These are phyloP conservation scores for Ophiocordyceps camponoti-leonardi DNA, from an alignment of 2,329 filamentous ascomycete genomes.

Conservation along the genomic window DNA sequence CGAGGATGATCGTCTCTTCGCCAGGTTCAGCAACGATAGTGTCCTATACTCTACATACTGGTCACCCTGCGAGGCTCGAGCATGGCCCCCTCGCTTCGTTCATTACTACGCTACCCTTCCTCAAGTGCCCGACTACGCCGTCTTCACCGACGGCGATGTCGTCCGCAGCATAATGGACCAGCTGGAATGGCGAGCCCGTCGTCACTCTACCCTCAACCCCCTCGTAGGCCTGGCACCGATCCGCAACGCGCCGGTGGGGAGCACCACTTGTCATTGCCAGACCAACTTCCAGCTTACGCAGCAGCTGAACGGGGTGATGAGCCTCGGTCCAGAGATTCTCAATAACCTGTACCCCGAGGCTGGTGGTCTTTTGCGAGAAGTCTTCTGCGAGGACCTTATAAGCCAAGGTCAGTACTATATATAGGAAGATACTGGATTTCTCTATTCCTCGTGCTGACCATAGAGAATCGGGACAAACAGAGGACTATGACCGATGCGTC, in stretches of 20 bases:
- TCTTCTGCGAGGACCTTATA: not conserved
- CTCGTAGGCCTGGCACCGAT: not conserved
- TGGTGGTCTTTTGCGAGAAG: not conserved
- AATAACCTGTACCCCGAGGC: not conserved
- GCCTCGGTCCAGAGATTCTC: not conserved
- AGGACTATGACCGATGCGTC: not conserved
- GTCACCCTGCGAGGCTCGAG: not conserved
- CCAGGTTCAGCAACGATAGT: not conserved
- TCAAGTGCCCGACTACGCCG: not conserved
- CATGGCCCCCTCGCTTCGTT: not conserved
- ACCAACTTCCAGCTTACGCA: not conserved
- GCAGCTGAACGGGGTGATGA: not conserved
- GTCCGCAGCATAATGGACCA: not conserved
- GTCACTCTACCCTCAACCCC: not conserved
- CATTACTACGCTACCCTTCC: not conserved
- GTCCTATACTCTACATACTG: not conserved
- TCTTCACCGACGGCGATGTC: not conserved
- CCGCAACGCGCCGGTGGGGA: not conserved
- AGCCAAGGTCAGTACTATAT: not conserved
- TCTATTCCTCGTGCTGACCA: not conserved
- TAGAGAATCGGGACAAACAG: not conserved
- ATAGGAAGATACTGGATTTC: not conserved
- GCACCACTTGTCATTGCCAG: not conserved
- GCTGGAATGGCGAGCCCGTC: not conserved
- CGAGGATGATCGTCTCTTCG: not conserved